Evolutionary conservation across 257 asterid species (phyloP), one percentile per base, ranked within the genome.

Genomic region (Fraxinus excelsior): DNA sequence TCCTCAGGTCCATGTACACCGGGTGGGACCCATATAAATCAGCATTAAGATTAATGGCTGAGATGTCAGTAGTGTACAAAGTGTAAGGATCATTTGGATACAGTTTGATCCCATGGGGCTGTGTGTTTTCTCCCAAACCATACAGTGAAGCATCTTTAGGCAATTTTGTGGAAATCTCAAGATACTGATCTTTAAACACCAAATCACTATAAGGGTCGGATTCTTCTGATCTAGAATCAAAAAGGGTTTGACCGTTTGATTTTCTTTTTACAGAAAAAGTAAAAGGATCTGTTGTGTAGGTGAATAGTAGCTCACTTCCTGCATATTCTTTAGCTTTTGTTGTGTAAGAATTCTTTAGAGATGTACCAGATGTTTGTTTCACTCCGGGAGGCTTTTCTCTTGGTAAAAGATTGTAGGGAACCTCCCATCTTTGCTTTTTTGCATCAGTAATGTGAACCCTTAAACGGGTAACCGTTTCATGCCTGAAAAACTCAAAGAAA

Each of bases 11-110:
- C 98, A 96, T 90, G 64, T 96, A 93, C 84, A 96, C 84, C 6
- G 98, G 99, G 79, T 96, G 99, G 44, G 99, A 91, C 68, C 99
- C 99, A 74, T 96, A 96, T 25, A 93, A 56, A 78, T 96, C 96
- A 29, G 88, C 82, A 23, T 96, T 96, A 8, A 93, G 93, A 78
- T 91, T 88, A 64, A 96, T 90, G 14, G 99, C 97, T 1, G 99
- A 91, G 0, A 85, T 79, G 32, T 93, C 98, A 34, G 91, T 86
- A 7, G 97, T 93, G 81, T 87, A 96, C 65, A 96, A 56, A 13
- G 99, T 96, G 86, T 86, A 87, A 12, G 94, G 95, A 4, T 90
- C 98, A 74, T 89, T 84, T 2, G 98, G 98, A 72, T 83, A 46
- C 4, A 96, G 80, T 71, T 93, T 91, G 11, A 91, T 91, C 28